Percentiles rank a stretch among this genome's conserved stretches.
Evolutionary conservation across 345 rosid genomes (phyloP).

Genomic region (Melaleuca quinquenervia): DNA sequence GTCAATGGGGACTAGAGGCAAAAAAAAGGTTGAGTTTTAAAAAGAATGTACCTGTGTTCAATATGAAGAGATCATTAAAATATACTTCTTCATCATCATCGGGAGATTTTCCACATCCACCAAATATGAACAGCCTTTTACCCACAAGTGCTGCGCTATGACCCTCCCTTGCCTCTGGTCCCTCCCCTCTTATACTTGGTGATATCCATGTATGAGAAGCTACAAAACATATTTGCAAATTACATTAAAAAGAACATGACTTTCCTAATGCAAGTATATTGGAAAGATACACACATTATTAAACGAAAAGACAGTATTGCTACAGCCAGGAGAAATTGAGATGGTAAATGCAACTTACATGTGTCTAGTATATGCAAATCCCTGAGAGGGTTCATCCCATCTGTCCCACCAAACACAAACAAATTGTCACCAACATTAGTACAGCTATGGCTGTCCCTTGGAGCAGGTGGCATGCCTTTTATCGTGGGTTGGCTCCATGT

Average conservation of each 20-base stretch:
- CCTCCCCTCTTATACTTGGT: constrained; percentile 86
- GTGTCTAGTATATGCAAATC: constrained; percentile 82
- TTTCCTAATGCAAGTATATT: neutral
- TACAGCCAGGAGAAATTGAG: neutral
- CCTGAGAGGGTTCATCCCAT: constrained; percentile 67
- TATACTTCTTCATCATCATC: constrained; percentile 58
- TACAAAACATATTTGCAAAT: constrained; percentile 6
- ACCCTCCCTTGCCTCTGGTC: constrained; percentile 92
- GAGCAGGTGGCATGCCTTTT: constrained; percentile 63
- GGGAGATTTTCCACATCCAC: constrained; percentile 85
- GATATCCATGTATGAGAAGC: constrained; percentile 86
- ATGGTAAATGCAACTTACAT: constrained; percentile 33
- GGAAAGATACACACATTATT: neutral
- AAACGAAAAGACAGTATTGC: neutral
- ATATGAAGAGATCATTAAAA: constrained; percentile 77
- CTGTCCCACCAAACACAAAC: constrained; percentile 91
- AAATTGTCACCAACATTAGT: constrained; percentile 66
- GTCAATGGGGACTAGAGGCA: neutral
- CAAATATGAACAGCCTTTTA: constrained; percentile 78
- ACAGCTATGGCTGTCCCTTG: constrained; percentile 95
- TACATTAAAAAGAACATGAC: neutral
- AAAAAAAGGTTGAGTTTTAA: neutral
- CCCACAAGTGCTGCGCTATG: constrained; percentile 92
- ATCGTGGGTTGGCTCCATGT: constrained; percentile 73
- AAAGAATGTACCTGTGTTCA: constrained; percentile 63